These are phyloP conservation scores for Xylaria palmicola DNA, from an alignment of 495 filamentous ascomycete genomes.

Conservation along the genomic window DNA sequence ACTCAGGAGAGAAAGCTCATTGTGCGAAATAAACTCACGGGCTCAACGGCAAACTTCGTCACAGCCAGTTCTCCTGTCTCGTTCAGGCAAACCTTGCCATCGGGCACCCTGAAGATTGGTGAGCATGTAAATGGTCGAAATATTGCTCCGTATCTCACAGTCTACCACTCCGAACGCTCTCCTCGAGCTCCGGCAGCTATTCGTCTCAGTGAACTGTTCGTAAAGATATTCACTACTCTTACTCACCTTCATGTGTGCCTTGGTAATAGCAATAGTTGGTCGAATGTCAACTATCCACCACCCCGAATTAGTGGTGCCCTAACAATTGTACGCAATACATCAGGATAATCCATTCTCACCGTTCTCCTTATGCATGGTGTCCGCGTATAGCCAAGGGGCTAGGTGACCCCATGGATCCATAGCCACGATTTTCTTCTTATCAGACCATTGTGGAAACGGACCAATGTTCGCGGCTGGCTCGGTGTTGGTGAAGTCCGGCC, in stretches of 20 bases:
- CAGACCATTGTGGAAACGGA: constrained; percentile 84
- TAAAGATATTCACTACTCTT: background rate
- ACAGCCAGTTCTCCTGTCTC: constrained; percentile 82
- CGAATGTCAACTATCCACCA: constrained; percentile 71
- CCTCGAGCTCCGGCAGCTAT: constrained; percentile 80
- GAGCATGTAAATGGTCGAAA: constrained; percentile 6
- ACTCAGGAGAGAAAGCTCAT: background rate
- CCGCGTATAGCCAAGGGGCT: constrained; percentile 75
- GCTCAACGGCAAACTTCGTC: constrained; percentile 95
- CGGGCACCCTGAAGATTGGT: constrained; percentile 55
- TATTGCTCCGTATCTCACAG: constrained; percentile 43
- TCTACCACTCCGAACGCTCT: constrained; percentile 75
- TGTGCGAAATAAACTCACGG: constrained; percentile 43
- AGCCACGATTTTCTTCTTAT: constrained; percentile 92
- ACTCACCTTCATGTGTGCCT: constrained; percentile 84
- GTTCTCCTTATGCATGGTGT: constrained; percentile 64
- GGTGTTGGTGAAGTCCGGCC: constrained; percentile 89
- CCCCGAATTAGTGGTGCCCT: constrained; percentile 17
- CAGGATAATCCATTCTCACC: constrained; percentile 28
- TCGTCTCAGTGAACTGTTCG: constrained; percentile 20
- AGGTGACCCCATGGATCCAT: constrained; percentile 96
- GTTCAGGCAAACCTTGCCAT: constrained; percentile 90
- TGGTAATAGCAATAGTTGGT: constrained; percentile 91
- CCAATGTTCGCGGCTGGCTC: constrained; percentile 87
- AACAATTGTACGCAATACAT: background rate